Evolutionary conservation across 2,329 filamentous ascomycete genomes (phyloP).

Genomic region (Cordyceps pruinosa): DNA sequence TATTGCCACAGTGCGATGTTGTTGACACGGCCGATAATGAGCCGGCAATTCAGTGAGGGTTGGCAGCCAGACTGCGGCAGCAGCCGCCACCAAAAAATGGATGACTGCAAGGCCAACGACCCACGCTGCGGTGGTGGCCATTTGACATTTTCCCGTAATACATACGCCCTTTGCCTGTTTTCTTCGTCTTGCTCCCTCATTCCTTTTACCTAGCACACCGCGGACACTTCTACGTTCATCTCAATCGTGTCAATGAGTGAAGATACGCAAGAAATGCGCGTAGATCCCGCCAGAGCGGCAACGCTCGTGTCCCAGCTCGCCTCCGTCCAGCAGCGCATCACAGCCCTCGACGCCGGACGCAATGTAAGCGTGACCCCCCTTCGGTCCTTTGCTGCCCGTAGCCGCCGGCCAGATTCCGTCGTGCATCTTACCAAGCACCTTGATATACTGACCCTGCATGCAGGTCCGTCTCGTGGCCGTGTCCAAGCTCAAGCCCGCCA

Average conservation of each 20-base stretch:
- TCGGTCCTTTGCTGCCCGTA: background rate
- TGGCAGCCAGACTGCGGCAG: background rate
- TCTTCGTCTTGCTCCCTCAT: background rate
- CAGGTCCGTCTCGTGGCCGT: constrained; percentile 86
- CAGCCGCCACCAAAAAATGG: background rate
- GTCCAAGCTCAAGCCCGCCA: constrained; percentile 89
- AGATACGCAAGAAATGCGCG: constrained; percentile 46
- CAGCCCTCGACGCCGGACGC: constrained; percentile 44
- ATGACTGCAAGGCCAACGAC: constrained; percentile 5
- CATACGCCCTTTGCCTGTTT: background rate
- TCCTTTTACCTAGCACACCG: background rate
- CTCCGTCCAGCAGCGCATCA: constrained; percentile 51
- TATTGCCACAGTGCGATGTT: background rate
- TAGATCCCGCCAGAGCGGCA: constrained; percentile 54
- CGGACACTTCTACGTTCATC: background rate
- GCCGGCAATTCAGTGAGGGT: constrained; percentile 17
- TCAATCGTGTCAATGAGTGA: constrained; percentile 33
- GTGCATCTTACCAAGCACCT: background rate
- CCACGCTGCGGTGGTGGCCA: constrained; percentile 1
- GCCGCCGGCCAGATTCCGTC: background rate
- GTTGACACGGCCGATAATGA: constrained; percentile 26
- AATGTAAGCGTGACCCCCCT: constrained; percentile 41
- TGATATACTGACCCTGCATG: background rate
- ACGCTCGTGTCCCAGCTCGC: constrained; percentile 56
- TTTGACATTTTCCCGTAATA: constrained; percentile 4